Conservation (phyloP, 2,329 filamentous ascomycete genomes). For the Fusarium sp. region DNA sequence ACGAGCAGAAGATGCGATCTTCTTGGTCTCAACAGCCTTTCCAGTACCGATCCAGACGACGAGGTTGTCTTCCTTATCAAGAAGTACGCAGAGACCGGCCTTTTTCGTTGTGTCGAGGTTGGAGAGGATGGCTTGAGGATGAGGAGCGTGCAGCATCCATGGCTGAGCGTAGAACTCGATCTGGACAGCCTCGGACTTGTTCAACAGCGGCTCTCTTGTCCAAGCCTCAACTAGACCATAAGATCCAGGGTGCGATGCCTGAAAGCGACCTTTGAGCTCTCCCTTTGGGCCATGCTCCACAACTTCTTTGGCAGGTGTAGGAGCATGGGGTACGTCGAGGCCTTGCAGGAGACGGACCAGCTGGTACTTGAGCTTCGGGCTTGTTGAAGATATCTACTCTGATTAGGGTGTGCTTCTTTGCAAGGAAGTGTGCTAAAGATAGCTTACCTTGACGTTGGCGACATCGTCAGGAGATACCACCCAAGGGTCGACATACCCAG, state of each 20-base stretch:
- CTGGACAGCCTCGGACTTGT: not conserved
- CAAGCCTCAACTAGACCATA: not conserved
- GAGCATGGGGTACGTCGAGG: conserved; percentile 4
- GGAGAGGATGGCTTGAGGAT: not conserved
- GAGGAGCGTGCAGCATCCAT: not conserved
- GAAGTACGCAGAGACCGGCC: not conserved
- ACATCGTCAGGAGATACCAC: not conserved
- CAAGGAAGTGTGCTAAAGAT: rapidly evolving
- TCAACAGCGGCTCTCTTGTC: not conserved
- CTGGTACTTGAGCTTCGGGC: conserved; percentile 4
- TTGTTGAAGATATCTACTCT: not conserved
- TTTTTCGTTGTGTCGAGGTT: not conserved
- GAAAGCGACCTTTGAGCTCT: not conserved
- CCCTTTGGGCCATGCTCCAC: conserved; percentile 5
- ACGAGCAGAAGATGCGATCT: not conserved
- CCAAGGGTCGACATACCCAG: conserved; percentile 15
- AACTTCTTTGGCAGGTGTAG: conserved; percentile 16
- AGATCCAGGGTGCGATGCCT: not conserved
- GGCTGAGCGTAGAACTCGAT: not conserved
- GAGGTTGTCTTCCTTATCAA: not conserved
- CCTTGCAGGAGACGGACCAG: conserved; percentile 2
- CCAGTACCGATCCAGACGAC: not conserved
- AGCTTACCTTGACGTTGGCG: not conserved
- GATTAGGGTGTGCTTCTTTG: not conserved
- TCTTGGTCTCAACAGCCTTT: not conserved